A percentile compares a stretch with the other conserved stretches of the same genome.
Conservation (phyloP, 164 flowering plant genomes). For the Piper betle region DNA sequence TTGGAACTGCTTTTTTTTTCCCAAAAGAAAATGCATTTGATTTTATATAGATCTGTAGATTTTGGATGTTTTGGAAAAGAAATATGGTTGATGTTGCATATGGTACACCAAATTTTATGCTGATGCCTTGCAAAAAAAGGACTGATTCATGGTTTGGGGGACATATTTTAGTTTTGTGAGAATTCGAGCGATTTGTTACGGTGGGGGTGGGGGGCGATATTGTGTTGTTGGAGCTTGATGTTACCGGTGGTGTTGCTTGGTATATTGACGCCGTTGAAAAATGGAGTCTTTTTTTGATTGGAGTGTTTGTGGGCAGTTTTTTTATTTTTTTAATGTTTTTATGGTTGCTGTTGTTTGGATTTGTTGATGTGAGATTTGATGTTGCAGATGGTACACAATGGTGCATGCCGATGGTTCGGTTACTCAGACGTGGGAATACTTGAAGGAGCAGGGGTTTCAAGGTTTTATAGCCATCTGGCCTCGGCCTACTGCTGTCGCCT, state of each 20-base stretch:
- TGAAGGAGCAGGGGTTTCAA: conserved; percentile 51
- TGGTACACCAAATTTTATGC: too few species aligned
- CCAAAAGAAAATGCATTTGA: too few species aligned
- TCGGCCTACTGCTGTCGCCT: conserved; percentile 60
- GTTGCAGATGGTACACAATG: conserved; percentile 95
- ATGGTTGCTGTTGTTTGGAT: neutral
- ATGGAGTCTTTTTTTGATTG: neutral
- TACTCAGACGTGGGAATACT: conserved; percentile 40
- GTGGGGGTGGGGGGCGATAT: too few species aligned
- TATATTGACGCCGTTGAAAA: too few species aligned
- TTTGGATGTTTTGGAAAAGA: too few species aligned
- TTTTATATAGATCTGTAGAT: too few species aligned
- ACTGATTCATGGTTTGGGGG: neutral
- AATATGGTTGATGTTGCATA: too few species aligned
- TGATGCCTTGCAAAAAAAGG: neutral
- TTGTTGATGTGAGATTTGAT: neutral
- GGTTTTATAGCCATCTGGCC: conserved; percentile 78
- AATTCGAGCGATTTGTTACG: too few species aligned
- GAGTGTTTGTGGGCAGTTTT: neutral
- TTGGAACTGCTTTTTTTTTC: neutral
- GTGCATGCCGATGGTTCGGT: conserved; percentile 27
- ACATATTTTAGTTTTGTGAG: too few species aligned
- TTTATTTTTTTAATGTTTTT: neutral
- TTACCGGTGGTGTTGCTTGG: too few species aligned
- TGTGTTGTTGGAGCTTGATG: too few species aligned